phyloP scores from a whole-genome alignment of 371 early-diverging fungal genomes.

The Apophysomyces ossiformis region DNA sequence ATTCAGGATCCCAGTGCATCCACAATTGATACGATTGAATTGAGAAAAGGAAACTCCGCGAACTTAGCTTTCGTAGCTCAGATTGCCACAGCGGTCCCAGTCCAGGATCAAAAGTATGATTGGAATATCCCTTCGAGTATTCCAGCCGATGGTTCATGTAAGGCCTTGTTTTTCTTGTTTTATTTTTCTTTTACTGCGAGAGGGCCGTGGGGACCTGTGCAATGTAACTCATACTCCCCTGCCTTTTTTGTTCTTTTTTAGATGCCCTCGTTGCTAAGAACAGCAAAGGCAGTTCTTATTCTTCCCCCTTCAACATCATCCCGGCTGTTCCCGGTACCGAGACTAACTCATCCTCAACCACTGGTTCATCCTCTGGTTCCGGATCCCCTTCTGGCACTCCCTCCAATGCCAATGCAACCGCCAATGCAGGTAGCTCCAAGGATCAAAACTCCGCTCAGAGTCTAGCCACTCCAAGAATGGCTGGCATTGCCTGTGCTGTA shows the following conservation, averaged over 20 bases:
- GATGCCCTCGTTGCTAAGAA: constrained; percentile 39
- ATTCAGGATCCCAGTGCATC: constrained; percentile 19
- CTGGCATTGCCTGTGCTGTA: constrained; percentile 1
- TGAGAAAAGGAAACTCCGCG: constrained; percentile 35
- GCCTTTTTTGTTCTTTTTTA: constrained; percentile 14
- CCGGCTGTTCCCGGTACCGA: constrained; percentile 27
- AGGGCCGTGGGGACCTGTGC: neutral
- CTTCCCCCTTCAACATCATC: constrained; percentile 46
- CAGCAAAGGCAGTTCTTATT: constrained; percentile 39
- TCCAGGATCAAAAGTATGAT: constrained; percentile 13
- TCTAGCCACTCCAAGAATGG: neutral
- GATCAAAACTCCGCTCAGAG: neutral
- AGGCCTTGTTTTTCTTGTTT: constrained; percentile 15
- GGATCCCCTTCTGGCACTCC: neutral
- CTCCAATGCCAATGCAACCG: neutral
- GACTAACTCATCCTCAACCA: constrained; percentile 12
- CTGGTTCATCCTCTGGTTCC: neutral
- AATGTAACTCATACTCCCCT: neutral
- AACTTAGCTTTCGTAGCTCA: constrained; percentile 24
- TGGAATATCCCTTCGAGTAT: constrained; percentile 38
- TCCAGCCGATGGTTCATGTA: constrained; percentile 36
- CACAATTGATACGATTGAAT: constrained; percentile 31
- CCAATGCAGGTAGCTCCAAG: neutral
- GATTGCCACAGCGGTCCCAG: constrained; percentile 26
- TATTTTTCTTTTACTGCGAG: constrained; percentile 9